phyloP scores from a whole-genome alignment of 352 stramenopile species.

The Phytopythium kandeliae region DNA sequence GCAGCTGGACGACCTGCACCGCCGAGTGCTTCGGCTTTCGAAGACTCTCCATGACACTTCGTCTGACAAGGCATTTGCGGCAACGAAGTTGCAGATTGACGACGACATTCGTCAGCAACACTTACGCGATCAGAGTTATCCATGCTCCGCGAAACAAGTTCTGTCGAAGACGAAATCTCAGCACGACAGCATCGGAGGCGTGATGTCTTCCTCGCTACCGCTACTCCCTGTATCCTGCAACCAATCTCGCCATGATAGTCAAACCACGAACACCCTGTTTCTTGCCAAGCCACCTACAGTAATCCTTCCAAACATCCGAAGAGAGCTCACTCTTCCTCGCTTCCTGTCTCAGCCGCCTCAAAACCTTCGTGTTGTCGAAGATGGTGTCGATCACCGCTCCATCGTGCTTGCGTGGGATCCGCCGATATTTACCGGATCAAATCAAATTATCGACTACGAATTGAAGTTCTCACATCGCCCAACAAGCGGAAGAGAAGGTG shows the following conservation, averaged over 20 bases:
- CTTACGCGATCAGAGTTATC: constrained; percentile 18
- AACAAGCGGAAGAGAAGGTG: constrained; percentile 1
- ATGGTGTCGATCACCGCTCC: constrained; percentile 29
- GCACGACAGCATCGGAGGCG: constrained; percentile 22
- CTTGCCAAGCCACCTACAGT: constrained; percentile 1
- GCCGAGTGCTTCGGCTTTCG: constrained; percentile 35
- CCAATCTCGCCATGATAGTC: constrained; percentile 4
- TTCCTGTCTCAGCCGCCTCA: constrained; percentile 67
- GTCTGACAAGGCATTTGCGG: constrained; percentile 35
- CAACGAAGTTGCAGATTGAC: constrained; percentile 25
- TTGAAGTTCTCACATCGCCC: constrained; percentile 29
- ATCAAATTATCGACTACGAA: constrained; percentile 63
- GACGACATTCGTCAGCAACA: constrained; percentile 35
- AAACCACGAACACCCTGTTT: not conserved
- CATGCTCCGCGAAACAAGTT: constrained; percentile 25
- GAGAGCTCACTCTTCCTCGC: constrained; percentile 6
- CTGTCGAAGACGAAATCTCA: constrained; percentile 18
- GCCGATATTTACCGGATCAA: constrained; percentile 68
- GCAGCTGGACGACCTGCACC: constrained; percentile 39
- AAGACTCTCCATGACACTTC: constrained; percentile 31
- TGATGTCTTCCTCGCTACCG: not conserved
- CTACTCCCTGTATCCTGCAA: constrained; percentile 18
- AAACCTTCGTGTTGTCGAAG: constrained; percentile 34
- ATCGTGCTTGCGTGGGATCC: constrained; percentile 51
- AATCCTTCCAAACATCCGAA: not conserved